phyloP scores from a whole-genome alignment of 768 basidiomycete species.

The Pisolithus marmoratus region DNA sequence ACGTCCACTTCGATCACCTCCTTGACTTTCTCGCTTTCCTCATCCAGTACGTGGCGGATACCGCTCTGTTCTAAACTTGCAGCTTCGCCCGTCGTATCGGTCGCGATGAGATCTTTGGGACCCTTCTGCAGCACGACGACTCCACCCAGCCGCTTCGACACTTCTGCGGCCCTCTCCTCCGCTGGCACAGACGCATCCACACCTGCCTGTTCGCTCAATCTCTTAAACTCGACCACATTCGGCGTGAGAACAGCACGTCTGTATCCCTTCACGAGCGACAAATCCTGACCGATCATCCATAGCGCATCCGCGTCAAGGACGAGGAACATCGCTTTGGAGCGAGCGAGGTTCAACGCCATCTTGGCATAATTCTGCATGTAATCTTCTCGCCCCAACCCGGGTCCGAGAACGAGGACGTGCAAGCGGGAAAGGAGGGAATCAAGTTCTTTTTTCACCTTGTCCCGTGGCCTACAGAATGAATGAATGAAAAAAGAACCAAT shows the following conservation, averaged over 20 bases:
- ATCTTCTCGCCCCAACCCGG: constrained; percentile 85
- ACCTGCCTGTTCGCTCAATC: constrained; percentile 71
- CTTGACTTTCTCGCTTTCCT: constrained; percentile 45
- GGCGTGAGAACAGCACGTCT: constrained; percentile 87
- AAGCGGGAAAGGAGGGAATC: constrained; percentile 74
- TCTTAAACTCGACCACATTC: constrained; percentile 88
- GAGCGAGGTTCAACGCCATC: constrained; percentile 69
- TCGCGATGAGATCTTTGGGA: constrained; percentile 71
- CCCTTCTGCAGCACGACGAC: constrained; percentile 93
- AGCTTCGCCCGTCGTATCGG: constrained; percentile 57
- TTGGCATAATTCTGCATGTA: constrained; percentile 87
- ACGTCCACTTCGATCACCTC: constrained; percentile 63
- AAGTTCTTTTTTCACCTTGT: constrained; percentile 46
- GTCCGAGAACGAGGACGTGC: constrained; percentile 90
- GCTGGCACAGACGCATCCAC: constrained; percentile 48
- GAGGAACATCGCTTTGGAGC: constrained; percentile 72
- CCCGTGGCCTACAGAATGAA: constrained; percentile 35
- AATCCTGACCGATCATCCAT: constrained; percentile 73
- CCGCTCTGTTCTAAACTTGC: constrained; percentile 42
- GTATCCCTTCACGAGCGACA: constrained; percentile 75
- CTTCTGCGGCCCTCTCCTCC: constrained; percentile 54
- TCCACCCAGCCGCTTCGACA: constrained; percentile 77
- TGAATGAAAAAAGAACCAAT: not conserved
- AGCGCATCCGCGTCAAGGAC: constrained; percentile 95
- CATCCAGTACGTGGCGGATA: constrained; percentile 35